Conservation (phyloP, 257 asterid genomes). For the Anisodus tanguticus region DNA sequence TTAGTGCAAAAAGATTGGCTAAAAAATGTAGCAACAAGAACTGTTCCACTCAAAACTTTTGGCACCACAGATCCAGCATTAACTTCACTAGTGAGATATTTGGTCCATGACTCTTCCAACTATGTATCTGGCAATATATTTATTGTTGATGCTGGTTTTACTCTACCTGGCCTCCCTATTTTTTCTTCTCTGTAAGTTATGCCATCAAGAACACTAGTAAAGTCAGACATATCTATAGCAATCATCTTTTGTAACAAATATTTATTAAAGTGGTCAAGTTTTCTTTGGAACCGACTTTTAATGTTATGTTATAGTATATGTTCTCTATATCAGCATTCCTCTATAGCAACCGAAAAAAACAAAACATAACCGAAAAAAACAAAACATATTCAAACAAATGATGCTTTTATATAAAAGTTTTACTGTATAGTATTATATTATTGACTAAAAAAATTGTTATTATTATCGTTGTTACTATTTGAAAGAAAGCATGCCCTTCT, state of each 20-base stretch:
- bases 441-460: no score
- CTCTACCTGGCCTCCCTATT: constrained; percentile 62
- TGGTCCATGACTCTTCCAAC: constrained; percentile 64
- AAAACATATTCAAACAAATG: no score
- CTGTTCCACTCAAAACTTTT: constrained; percentile 53
- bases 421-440: no score
- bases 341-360: no score
- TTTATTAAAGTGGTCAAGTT: neutral
- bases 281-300: neutral
- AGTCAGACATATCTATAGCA: neutral
- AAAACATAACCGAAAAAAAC: no score
- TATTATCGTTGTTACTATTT: no score
- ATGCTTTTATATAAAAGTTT: no score
- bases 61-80: constrained; percentile 50
- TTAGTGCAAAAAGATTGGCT: constrained; percentile 66
- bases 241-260: neutral
- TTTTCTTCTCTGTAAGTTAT: constrained; percentile 64
- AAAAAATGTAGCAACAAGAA: constrained; percentile 47
- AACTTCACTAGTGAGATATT: constrained; percentile 61
- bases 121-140: constrained; percentile 65
- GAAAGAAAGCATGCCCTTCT: no score
- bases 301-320: neutral
- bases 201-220: neutral
- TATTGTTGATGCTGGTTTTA: constrained; percentile 64
- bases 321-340: no score